Base-by-base conservation (phyloP, 2,329 filamentous ascomycete species). In the Decorospora gaudefroyi region DNA sequence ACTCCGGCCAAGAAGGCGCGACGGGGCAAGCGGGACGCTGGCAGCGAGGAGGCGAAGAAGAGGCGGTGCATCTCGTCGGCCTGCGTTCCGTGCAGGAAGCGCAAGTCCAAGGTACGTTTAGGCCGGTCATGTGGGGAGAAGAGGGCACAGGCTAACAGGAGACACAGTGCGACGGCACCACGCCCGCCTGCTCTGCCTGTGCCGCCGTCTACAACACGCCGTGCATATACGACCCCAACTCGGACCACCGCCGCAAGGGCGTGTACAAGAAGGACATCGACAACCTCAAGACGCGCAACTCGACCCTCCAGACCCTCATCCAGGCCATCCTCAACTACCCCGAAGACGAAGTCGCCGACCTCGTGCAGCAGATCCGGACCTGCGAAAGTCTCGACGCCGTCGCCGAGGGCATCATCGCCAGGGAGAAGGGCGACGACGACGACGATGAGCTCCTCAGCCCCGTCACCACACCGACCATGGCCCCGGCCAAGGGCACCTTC, bases 261-360 rank as follows among this genome's bases (percentile, higher is more conserved):
- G 93, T 97, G 34, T 97, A 97, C 71, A 91, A 92, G 64, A 90
- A 96, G 72, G 93, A 96, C 70, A 83, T 87, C 16, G 91, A 96
- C 69, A 89, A 83, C 64, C 80, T 92, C 68, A 95, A 95, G 73
- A 91, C 90, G 15, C 84, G 84, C 51, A 90, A 86, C 62, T 88
- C 89, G 23, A 97, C 92, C 1, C 76, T 97, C 42, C 89, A 96
- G 68, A 90, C 90, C n/a, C 77, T 97, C 25, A 84, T 97, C 51
- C 89, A 96, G 64, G 90, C 92, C 33, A 90, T 99, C 36, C 77
- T 97, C 36, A 96, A 96, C 69, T 90, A 88, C 31, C 80, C 87
- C 13, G 92, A 97, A 67, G 88, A 95, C 4, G 88, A 93, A 44
- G 90, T 95, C 3, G 79, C 85, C 26, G 83, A 80, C 6, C 78